Base-by-base conservation (phyloP, 768 basidiomycete genomes). In the Kwoniella shandongensis region DNA sequence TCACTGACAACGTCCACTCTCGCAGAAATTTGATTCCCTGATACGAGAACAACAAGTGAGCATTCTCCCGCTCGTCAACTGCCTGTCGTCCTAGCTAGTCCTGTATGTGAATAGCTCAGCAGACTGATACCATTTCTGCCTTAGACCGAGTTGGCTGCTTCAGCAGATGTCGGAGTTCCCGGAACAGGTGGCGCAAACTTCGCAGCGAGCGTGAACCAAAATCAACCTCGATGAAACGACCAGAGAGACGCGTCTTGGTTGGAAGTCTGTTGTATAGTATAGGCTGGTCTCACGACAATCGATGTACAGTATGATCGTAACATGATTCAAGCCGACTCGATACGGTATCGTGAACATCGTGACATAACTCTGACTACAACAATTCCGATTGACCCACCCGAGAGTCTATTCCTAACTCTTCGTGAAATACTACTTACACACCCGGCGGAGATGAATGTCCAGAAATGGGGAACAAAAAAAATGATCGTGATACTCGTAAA, bases 21-120 rank as follows among this genome's bases (percentile, higher is more conserved):
- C 7, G 36, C 44, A 64, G 66, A 68, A 63, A 70, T 76, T 76
- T 56, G 66, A 67, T 27, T 52, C 59, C n/a, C 50, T 76, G 38
- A 76, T 76, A 2, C 54, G 67, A 45, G 67, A 74, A 45, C 75
- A 76, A 53, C 70, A 72, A 52, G 73, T 74, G 17, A 40, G 51
- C 4, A 6, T n/a, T 4, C 3, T 17, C 17, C 30, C 11, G 3
- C n/a, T 29, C 20, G 1, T 38, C 20, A 8, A 45, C 6, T 2
- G 32, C 6, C 32, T 32, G 13, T 32, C 7, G 32, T 32, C 32
- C 6, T 32, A 32, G 7, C 32, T 32, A 32, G 32, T 32, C 32
- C 32, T 32, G 6, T 32, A 6, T 32, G 32, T 13, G 42, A 44
- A 20, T 2, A 4, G 10, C n/a, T 44, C 42, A 12, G 12, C 42